Base-by-base conservation (phyloP, 1,284 basidiomycete genomes). In the Earliella scabrosa region DNA sequence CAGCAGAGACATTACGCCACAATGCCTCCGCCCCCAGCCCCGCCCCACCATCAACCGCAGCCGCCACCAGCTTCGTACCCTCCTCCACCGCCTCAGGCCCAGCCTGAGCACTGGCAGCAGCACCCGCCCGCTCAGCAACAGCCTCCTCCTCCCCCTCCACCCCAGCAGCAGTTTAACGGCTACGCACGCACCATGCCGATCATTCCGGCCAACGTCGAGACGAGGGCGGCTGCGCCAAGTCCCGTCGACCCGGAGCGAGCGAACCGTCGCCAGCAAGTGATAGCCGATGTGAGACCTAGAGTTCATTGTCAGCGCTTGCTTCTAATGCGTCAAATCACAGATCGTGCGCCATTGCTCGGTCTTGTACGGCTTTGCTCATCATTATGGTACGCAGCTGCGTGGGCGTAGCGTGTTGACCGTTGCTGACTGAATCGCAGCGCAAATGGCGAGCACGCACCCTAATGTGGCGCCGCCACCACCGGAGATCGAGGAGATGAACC, bases 401-500 rank as follows among this genome's bases (percentile, higher is more conserved):
- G 18, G 18, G n/a, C 38, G 50, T 4, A 26, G 35, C 34, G 24
- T 7, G 18, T 27, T 32, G 54, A 23, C 47, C 24, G 35, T 51
- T 41, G 45, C 38, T 41, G 34, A 45, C 46, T 16, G 32, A 16
- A 35, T 27, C 20, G 31, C 55, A 84, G 82, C 81, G 9, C 73
- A 79, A 61, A 61, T 81, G 13, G 81, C 82, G 54, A 68, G 74
- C 7, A 73, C 69, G 40, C 64, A 75, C 14, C 78, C 81, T 3
- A 75, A 80, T 36, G 67, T 73, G 7, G 82, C 82, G 54, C 88
- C 88, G 2, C 56, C 75, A 5, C 67, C 78, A 6, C 72, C 75
- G 2, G 88, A 90, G 66, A 67, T 90, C 9, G 73, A 77, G 46
- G 84, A 89, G 58, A 91, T 91, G 89, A 77, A 82, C 8, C 77